Evolutionary conservation across 2,329 filamentous ascomycete species (phyloP).

Genomic region (Cytospora schulzeri): DNA sequence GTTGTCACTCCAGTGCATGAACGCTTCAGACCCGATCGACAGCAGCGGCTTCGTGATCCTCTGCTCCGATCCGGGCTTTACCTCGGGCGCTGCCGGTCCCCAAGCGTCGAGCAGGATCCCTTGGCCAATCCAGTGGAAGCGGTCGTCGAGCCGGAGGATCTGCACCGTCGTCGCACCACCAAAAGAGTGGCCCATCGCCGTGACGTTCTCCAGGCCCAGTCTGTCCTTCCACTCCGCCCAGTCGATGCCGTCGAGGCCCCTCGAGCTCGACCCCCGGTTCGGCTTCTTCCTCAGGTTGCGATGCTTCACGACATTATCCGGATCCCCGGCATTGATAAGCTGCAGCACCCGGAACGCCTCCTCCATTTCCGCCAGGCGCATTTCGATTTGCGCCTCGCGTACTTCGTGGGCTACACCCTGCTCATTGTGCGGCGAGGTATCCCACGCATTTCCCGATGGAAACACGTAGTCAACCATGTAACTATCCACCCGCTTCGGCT

Average conservation of each 20-base stretch:
- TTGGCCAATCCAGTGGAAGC: slow-evolving; percentile 61
- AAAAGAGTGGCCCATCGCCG: slow-evolving; percentile 67
- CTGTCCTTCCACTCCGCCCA: slow-evolving; percentile 60
- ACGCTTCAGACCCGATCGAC: slow-evolving; percentile 67
- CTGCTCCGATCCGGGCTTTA: slow-evolving; percentile 43
- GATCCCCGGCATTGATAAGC: slow-evolving; percentile 57
- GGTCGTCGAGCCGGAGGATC: slow-evolving; percentile 55
- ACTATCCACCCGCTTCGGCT: slow-evolving; percentile 41
- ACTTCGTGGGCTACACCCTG: slow-evolving; percentile 62
- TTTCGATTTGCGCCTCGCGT: slow-evolving; percentile 61
- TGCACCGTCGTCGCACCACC: slow-evolving; percentile 66
- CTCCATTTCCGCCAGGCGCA: slow-evolving; percentile 65
- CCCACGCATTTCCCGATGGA: slow-evolving; percentile 54
- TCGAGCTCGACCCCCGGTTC: slow-evolving; percentile 60
- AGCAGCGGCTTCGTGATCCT: slow-evolving; percentile 57
- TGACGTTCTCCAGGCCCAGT: slow-evolving; percentile 59
- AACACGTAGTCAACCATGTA: slow-evolving; percentile 65
- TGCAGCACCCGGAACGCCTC: slow-evolving; percentile 61
- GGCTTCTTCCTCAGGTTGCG: slow-evolving; percentile 59
- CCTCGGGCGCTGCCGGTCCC: slow-evolving; percentile 53
- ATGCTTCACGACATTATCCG: slow-evolving; percentile 47
- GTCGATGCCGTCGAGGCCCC: slow-evolving; percentile 55
- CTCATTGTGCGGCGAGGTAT: slow-evolving; percentile 57
- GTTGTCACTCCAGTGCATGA: slow-evolving; percentile 70
- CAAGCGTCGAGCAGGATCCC: slow-evolving; percentile 69